Conservation (phyloP, 208 protist genomes). For the Phytomonas serpens region DNA sequence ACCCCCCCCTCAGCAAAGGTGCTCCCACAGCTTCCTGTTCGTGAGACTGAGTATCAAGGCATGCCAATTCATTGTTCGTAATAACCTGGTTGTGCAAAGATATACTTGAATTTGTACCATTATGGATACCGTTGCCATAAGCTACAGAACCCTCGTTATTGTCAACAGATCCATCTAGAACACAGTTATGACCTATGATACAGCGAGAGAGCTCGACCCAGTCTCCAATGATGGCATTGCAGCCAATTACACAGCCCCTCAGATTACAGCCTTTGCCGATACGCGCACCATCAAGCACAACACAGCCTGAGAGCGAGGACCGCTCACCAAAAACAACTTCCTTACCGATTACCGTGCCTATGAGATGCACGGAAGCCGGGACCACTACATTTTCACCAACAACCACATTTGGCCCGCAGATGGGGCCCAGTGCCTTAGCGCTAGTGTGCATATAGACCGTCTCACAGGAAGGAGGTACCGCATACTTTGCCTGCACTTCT, state of each 20-base stretch:
- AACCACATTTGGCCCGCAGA: conserved; percentile 36
- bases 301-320: conserved; percentile 40
- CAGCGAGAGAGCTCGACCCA: conserved; percentile 38
- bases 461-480: conserved; percentile 48
- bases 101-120: not conserved
- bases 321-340: conserved; percentile 51
- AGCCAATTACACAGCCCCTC: conserved; percentile 50
- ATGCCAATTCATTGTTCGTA: not conserved
- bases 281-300: conserved; percentile 52
- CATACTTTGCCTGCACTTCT: conserved; percentile 53
- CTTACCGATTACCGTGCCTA: conserved; percentile 43
- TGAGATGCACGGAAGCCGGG: conserved; percentile 35
- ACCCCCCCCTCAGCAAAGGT: not conserved
- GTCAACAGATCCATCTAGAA: conserved; percentile 17
- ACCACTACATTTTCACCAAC: conserved; percentile 54
- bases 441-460: conserved; percentile 69
- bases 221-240: conserved; percentile 31
- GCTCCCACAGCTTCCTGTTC: not conserved
- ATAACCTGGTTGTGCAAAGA: conserved; percentile 1
- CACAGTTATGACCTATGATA: conserved; percentile 45
- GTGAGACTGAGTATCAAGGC: not conserved
- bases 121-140: not conserved
- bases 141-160: conserved; percentile 4
- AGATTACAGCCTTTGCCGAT: conserved; percentile 51
- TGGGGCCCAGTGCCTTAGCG: conserved; percentile 16